Evolutionary conservation across 2,329 filamentous ascomycete genomes (phyloP).

Genomic region (Arthrobotrys conoides): DNA sequence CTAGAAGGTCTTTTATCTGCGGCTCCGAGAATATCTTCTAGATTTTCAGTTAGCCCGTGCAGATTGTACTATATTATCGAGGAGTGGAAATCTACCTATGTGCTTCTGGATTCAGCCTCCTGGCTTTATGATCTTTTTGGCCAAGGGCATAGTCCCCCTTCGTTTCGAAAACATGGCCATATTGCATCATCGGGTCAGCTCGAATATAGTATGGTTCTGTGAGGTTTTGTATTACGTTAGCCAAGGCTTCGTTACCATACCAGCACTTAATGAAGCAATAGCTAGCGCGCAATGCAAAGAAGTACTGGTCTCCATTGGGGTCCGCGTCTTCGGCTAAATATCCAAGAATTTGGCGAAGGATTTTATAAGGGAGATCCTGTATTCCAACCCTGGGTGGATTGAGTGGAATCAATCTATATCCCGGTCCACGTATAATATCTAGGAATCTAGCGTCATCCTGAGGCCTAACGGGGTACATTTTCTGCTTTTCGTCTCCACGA

Average conservation of each 20-base stretch:
- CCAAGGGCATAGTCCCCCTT: conserved; percentile 6
- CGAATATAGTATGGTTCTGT: conserved; percentile 34
- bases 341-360: conserved; percentile 27
- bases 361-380: conserved; percentile 25
- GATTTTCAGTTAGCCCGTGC: background rate
- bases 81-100: background rate
- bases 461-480: conserved; percentile 12
- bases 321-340: background rate
- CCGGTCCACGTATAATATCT: conserved; percentile 18
- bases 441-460: conserved; percentile 7
- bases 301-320: background rate
- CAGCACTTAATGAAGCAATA: conserved; percentile 31
- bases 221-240: background rate
- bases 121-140: conserved; percentile 18
- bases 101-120: background rate
- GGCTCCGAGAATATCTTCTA: background rate
- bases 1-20: background rate
- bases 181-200: background rate
- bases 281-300: conserved; percentile 17
- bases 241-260: background rate
- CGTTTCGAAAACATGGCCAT: background rate
- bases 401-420: conserved; percentile 20
- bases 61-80: no score
- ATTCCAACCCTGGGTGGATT: conserved; percentile 10
- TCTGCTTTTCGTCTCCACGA: conserved; percentile 8